phyloP scores from a whole-genome alignment of 495 filamentous ascomycete genomes.

The Lophiotrema nucula region DNA sequence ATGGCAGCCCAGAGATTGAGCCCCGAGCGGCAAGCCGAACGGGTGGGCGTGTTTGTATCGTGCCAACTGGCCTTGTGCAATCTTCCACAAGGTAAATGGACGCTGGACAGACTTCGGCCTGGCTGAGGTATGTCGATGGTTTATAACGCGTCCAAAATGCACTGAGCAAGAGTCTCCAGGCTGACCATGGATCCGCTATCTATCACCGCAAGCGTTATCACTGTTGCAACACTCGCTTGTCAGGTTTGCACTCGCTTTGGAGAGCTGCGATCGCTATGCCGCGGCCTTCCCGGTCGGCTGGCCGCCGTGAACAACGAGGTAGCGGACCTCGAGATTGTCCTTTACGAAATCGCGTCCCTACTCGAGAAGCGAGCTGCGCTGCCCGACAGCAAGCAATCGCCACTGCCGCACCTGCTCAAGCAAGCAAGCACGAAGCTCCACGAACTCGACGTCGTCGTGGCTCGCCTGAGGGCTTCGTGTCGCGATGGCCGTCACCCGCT shows the following conservation, averaged over 20 bases:
- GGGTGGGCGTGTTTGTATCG: neutral
- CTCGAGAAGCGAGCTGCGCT: slow-evolving; percentile 5
- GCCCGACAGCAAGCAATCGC: slow-evolving; percentile 2
- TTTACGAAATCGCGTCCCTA: slow-evolving; percentile 26
- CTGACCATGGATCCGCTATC: slow-evolving; percentile 24
- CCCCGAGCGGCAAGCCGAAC: neutral
- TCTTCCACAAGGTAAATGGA: neutral
- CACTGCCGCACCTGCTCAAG: slow-evolving; percentile 20
- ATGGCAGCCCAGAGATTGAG: neutral
- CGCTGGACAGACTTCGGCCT: neutral
- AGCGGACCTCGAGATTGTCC: slow-evolving; percentile 31
- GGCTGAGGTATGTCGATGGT: neutral
- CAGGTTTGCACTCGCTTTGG: slow-evolving; percentile 19
- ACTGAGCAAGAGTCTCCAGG: neutral
- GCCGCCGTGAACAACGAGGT: slow-evolving; percentile 37
- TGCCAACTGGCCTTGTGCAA: neutral
- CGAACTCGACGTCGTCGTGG: slow-evolving; percentile 30
- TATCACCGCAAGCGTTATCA: slow-evolving; percentile 28
- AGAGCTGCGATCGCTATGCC: slow-evolving; percentile 25
- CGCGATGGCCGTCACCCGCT: neutral
- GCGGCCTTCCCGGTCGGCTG: slow-evolving; percentile 22
- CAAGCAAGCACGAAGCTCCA: slow-evolving; percentile 29
- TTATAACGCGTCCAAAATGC: neutral
- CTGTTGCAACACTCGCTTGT: slow-evolving; percentile 13
- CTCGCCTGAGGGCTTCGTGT: slow-evolving; percentile 4